Evolutionary conservation across 176 grass and related monocot species (phyloP), one percentile per base, ranked within the genome.

Genomic region (Ampelocalamus luodianensis): DNA sequence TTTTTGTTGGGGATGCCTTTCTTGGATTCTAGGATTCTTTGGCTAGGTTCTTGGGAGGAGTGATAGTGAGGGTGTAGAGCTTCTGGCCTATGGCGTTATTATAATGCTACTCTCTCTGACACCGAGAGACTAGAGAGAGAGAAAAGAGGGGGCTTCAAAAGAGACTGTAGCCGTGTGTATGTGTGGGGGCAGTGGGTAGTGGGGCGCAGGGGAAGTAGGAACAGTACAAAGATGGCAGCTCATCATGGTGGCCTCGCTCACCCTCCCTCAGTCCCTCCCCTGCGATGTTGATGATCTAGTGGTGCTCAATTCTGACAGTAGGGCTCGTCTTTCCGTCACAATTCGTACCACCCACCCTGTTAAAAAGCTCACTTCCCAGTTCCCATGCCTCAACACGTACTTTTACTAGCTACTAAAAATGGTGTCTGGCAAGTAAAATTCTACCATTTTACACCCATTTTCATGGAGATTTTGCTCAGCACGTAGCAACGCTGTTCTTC

Each of bases 21-120:
- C 83, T 90, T 86, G 83, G 79, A 84, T 90, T 90, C 84, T 83
- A 82, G 85, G 84, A 88, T 91, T 86, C 87, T 68, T 80, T 84
- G 82, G 82, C 81, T 48, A 51, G 63, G 82, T 84, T 85, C 85
- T 91, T 77, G 88, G 82, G 77, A 50, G 46, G 69, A 23, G 83
- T 56, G 91, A 87, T 74, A 79, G 67, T 51, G 74, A 32, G 73
- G 40, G 77, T 32, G 32, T 40, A 37, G 74, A 83, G 79, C 89
- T 79, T 90, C 79, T 75, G 75, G 85, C 80, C 74, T 70, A 61
- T 43, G 59, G 60, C 43, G 68, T 22, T 90, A 90, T 79, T 87
- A 79, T 83, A 87, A 79, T 87, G 39, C 6, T 20, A 7, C 60
- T 17, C 64, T 18, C 23, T 40, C 17, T 36, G 7, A 15, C 65